These are phyloP conservation scores for Colletotrichum falcatum DNA, from an alignment of 2,329 filamentous ascomycete species.

Conservation along the genomic window DNA sequence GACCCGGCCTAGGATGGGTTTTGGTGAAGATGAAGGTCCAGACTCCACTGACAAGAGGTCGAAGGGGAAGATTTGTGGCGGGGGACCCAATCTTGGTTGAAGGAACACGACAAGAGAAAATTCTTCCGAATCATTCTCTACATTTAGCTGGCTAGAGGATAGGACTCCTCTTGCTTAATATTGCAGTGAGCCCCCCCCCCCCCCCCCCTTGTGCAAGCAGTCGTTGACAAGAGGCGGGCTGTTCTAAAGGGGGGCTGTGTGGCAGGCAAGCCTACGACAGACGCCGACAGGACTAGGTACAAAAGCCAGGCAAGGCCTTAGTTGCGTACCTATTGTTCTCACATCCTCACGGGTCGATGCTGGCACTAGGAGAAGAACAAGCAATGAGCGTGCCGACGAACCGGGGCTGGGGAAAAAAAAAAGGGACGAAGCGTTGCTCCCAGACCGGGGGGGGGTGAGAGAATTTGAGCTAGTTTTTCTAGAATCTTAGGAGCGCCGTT, in stretches of 20 bases:
- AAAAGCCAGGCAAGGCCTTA: not conserved
- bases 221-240: not conserved
- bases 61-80: not conserved
- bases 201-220: no score
- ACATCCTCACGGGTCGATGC: not conserved
- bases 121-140: not conserved
- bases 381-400: not conserved
- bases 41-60: not conserved
- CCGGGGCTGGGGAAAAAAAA: not conserved
- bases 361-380: not conserved
- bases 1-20: not conserved
- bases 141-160: not conserved
- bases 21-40: not conserved
- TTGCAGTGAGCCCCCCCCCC: no score
- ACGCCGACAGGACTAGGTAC: not conserved
- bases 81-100: no score
- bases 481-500: not conserved
- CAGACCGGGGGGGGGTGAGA: not conserved
- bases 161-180: not conserved
- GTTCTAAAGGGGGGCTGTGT: not conserved
- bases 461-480: constrained; percentile 3
- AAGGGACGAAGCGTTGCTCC: not conserved
- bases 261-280: not conserved
- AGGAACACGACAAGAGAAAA: not conserved
- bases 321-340: not conserved